Conservation (phyloP, 2,329 filamentous ascomycete species). For the Bimuria novae-zelandiae region DNA sequence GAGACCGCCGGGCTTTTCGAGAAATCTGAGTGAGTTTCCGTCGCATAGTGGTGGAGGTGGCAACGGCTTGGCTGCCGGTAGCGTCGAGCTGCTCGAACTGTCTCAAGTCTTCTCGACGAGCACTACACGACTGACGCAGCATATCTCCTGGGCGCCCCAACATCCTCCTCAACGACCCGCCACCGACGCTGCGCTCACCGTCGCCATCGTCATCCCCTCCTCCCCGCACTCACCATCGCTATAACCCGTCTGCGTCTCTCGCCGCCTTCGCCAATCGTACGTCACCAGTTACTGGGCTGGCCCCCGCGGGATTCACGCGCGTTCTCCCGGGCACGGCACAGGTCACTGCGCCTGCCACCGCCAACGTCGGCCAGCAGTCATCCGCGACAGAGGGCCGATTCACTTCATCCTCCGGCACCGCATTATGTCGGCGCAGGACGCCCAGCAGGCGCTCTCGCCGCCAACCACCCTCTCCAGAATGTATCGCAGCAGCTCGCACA, state of each 20-base stretch:
- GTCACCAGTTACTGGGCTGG: slow-evolving; percentile 20
- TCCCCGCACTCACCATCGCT: slow-evolving; percentile 16
- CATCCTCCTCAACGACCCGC: slow-evolving; percentile 4
- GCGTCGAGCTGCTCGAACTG: slow-evolving; percentile 12
- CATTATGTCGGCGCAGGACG: slow-evolving; percentile 41
- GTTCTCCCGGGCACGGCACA: slow-evolving; percentile 12
- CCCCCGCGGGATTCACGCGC: slow-evolving; percentile 19
- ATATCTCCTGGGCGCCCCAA: slow-evolving; percentile 12
- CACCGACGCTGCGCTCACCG: slow-evolving; percentile 3
- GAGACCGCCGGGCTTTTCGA: neutral
- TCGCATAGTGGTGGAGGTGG: slow-evolving; percentile 19
- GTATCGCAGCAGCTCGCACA: slow-evolving; percentile 30
- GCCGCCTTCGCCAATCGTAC: slow-evolving; percentile 12
- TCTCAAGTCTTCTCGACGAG: slow-evolving; percentile 14
- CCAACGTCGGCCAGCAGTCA: slow-evolving; percentile 12
- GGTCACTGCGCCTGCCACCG: slow-evolving; percentile 14
- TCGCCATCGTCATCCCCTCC: neutral
- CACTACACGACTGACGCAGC: neutral
- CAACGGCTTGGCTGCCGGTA: slow-evolving; percentile 14
- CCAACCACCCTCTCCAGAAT: slow-evolving; percentile 39
- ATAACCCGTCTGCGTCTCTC: slow-evolving; percentile 4
- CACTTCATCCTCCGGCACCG: slow-evolving; percentile 9
- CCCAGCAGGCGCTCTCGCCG: slow-evolving; percentile 31
- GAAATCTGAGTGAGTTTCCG: neutral
- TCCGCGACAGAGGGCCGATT: neutral